Evolutionary conservation across 1,284 basidiomycete species (phyloP).

Genomic region (Fistulinella staudtii): DNA sequence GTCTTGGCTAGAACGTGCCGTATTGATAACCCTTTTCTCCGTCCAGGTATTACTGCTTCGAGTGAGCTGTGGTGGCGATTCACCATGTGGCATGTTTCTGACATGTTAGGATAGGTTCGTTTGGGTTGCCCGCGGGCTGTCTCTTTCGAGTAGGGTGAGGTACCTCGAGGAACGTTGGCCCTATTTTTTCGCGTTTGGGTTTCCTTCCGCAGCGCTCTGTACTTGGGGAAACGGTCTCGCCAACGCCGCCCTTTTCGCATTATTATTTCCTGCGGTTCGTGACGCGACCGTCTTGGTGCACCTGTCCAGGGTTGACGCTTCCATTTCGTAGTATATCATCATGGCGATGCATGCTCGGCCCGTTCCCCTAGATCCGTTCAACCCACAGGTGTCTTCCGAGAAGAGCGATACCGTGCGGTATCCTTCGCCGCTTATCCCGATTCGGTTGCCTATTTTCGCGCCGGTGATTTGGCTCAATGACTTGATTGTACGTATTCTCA

Average conservation of each 20-base stretch:
- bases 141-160: constrained; percentile 62
- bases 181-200: constrained; percentile 79
- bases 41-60: constrained; percentile 80
- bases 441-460: constrained; percentile 71
- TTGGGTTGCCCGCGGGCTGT: constrained; percentile 71
- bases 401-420: constrained; percentile 46
- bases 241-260: constrained; percentile 73
- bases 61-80: constrained; percentile 47
- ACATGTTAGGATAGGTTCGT: constrained; percentile 50
- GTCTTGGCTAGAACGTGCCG: neutral
- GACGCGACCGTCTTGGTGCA: constrained; percentile 6
- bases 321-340: constrained; percentile 61
- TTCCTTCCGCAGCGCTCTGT: constrained; percentile 65
- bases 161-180: constrained; percentile 83
- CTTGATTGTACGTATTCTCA: constrained; percentile 58
- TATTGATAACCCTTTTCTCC: neutral
- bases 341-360: constrained; percentile 72
- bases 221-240: constrained; percentile 68
- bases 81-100: constrained; percentile 2
- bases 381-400: constrained; percentile 42
- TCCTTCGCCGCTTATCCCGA: constrained; percentile 72
- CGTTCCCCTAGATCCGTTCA: constrained; percentile 65
- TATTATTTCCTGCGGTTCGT: constrained; percentile 62
- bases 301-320: constrained; percentile 2
- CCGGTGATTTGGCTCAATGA: constrained; percentile 74